phyloP scores from a whole-genome alignment of 768 basidiomycete genomes.

The Gymnopilus dilepis region DNA sequence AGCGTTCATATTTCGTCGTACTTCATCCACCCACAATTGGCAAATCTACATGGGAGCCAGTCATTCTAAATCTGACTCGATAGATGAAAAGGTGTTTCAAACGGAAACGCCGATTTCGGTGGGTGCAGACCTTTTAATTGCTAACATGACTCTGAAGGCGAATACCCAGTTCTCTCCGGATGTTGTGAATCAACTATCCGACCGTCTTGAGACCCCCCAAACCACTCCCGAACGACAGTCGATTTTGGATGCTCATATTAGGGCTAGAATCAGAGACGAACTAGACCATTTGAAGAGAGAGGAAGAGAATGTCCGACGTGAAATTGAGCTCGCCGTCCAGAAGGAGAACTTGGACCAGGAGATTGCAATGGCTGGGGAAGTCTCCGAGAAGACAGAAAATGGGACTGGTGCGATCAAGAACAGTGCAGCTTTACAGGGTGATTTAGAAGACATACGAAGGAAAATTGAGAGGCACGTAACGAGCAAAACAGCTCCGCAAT shows the following conservation, averaged over 20 bases:
- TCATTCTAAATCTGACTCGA: slow-evolving; percentile 65
- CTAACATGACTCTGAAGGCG: not conserved
- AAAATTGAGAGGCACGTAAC: slow-evolving; percentile 76
- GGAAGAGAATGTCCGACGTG: slow-evolving; percentile 68
- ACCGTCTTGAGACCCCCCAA: slow-evolving; percentile 61
- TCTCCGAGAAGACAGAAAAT: slow-evolving; percentile 37
- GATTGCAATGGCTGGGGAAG: slow-evolving; percentile 52
- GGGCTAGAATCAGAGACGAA: slow-evolving; percentile 72
- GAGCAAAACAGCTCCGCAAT: slow-evolving; percentile 57
- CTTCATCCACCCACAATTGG: not conserved
- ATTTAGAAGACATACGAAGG: slow-evolving; percentile 73
- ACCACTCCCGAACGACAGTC: slow-evolving; percentile 74
- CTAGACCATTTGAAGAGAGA: slow-evolving; percentile 67
- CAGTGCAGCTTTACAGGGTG: slow-evolving; percentile 68
- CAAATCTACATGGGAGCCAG: slow-evolving; percentile 62
- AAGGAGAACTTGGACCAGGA: slow-evolving; percentile 89
- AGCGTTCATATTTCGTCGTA: not conserved
- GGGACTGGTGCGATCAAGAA: slow-evolving; percentile 53
- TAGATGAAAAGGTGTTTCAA: slow-evolving; percentile 60
- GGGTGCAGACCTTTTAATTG: slow-evolving; percentile 13
- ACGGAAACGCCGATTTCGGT: slow-evolving; percentile 62
- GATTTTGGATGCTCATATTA: slow-evolving; percentile 75
- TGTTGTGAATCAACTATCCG: slow-evolving; percentile 79
- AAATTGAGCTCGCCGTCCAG: slow-evolving; percentile 82
- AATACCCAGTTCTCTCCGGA: slow-evolving; percentile 74